Evolutionary conservation across 495 filamentous ascomycete genomes (phyloP), one percentile per base, ranked within the genome.

Genomic region (Chaetomium cochliodes): DNA sequence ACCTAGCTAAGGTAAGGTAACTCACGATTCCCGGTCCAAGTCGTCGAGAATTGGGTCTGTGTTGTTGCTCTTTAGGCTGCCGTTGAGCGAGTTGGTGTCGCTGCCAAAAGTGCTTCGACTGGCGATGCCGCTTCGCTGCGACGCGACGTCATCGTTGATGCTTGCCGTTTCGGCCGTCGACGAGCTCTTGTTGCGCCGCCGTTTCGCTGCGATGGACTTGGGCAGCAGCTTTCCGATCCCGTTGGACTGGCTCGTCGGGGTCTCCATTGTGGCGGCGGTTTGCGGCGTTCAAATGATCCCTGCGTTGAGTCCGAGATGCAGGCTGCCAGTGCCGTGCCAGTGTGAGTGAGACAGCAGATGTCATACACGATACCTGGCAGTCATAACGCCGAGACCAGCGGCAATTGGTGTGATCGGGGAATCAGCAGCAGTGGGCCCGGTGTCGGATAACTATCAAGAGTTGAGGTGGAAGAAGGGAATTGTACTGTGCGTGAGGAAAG

Each of bases 151-250:
- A 20, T 73, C 70, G 64, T 62, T 57, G 65, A 58, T 67, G 66
- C 70, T 69, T 41, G 33, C 41, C 7, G 63, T 62, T 20, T 69
- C 69, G 20, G 68, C 63, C 26, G 69, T 49, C 13, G 71, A 73
- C 28, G 68, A 52, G 5, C 65, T 49, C 59, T 65, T 80, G 69
- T 73, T 82, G 66, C 77, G 78, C 51, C 78, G 77, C 26, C 77
- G 74, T 58, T 79, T 81, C 33, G 71, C 70, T 30, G 71, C 69
- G 37, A 85, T 70, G 50, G 73, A 71, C 68, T 78, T 81, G 33
- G 79, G 77, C 42, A 84, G 64, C 33, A 83, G 77, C 73, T 84
- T 84, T 41, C 71, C 77, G 50, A 84, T 73, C 8, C 77, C 73
- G 67, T 72, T 77, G 50, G 76, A 69, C 33, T 64, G 63, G 57